Conservation (phyloP, 768 basidiomycete species). For the Leccinum broughii region DNA sequence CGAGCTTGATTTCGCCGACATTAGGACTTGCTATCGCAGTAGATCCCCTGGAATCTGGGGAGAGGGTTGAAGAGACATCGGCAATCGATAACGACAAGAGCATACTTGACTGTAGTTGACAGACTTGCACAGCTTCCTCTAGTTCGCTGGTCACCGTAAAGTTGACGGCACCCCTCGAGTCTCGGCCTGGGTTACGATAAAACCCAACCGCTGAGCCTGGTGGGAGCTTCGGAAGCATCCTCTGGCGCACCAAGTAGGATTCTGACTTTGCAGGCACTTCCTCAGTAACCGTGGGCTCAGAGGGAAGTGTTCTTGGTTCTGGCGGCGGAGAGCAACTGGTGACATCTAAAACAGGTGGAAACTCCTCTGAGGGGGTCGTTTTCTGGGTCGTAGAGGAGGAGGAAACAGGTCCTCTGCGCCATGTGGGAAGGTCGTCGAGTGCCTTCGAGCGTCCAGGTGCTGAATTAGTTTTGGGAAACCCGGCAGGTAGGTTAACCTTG, state of each 20-base stretch:
- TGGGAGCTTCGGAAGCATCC: slow-evolving; percentile 70
- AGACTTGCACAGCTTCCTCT: slow-evolving; percentile 36
- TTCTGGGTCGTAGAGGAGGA: slow-evolving; percentile 19
- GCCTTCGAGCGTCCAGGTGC: slow-evolving; percentile 31
- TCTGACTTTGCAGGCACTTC: slow-evolving; percentile 33
- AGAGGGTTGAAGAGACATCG: slow-evolving; percentile 6
- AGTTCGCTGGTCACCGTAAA: slow-evolving; percentile 83
- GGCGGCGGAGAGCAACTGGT: slow-evolving; percentile 71
- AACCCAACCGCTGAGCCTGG: slow-evolving; percentile 72
- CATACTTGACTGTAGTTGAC: slow-evolving; percentile 20
- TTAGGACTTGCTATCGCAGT: slow-evolving; percentile 8
- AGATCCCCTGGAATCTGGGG: slow-evolving; percentile 10
- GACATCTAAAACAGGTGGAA: slow-evolving; percentile 43
- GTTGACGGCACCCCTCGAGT: slow-evolving; percentile 54
- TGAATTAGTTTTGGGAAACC: slow-evolving; percentile 19
- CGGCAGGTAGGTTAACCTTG: slow-evolving; percentile 42
- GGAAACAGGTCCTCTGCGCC: slow-evolving; percentile 38
- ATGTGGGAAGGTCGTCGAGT: slow-evolving; percentile 37
- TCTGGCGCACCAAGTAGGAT: slow-evolving; percentile 38
- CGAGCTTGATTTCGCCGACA: slow-evolving; percentile 11
- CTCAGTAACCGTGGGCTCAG: slow-evolving; percentile 33
- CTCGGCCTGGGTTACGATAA: slow-evolving; percentile 59
- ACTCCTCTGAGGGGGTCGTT: slow-evolving; percentile 10
- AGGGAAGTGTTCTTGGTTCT: slow-evolving; percentile 33
- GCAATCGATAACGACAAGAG: slow-evolving; percentile 28